Evolutionary conservation across 2,329 filamentous ascomycete genomes (phyloP), one percentile per base, ranked within the genome.

Genomic region (Trichoderma semiorbis): DNA sequence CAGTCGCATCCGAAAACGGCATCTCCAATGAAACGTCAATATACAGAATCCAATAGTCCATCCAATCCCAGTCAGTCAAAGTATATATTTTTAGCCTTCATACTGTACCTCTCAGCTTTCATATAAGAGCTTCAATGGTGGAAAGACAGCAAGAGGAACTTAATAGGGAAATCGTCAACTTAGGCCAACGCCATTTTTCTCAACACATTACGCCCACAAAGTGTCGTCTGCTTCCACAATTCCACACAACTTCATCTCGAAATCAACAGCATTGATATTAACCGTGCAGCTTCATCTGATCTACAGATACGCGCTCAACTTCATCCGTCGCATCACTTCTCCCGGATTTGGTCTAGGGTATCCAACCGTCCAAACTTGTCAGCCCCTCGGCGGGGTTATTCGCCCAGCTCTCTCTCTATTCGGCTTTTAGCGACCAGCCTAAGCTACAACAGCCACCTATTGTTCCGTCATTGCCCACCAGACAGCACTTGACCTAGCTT

Each of bases 311-410:
- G 11, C 18, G 21, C 12, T 14, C 24, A 55, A 28, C 47, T 50
- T 61, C 28, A 10, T n/a, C 55, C 36, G 12, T 18, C 12, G n/a
- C n/a, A 11, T 18, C 36, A 32, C n/a, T 34, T 50, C 65, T 24
- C 65, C 60, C 60, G 21, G 32, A 69, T 69, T 61, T 4, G 66
- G 66, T 69, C 66, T 69, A 69, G 55, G 66, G 66, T 69, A 69
- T 26, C 53, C 34, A 68, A n/a, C 47, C 43, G 30, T 66, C 28
- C 12, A 66, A 66, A 66, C 63, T 66, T 43, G 21, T 63, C 47
- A 55, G 61, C 69, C 69, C 69, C 69, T 67, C 69, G 69, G 69
- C 69, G 69, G 69, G 69, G 69, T 71, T 43, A 12, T 34, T 34
- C 57, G n/a, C n/a, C 39, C 39, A 43, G 39, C 18, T 60, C n/a